Base-by-base conservation (phyloP, 371 early-diverging fungal genomes). In the Mortierella sp. region DNA sequence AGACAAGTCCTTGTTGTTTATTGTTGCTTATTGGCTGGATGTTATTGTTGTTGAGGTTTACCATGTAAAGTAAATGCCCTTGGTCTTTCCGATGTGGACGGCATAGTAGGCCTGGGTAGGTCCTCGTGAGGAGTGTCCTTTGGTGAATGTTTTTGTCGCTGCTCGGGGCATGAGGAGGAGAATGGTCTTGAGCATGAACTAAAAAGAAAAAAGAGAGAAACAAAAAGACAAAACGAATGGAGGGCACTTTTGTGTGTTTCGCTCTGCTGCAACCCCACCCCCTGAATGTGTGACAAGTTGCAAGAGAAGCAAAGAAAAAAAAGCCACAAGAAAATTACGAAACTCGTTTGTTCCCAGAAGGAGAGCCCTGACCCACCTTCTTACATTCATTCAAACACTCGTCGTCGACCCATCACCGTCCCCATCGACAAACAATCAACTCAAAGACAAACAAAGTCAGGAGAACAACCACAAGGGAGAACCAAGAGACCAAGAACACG, bases 41-140 rank as follows among this genome's bases (percentile, higher is more conserved):
- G 26, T 5, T 21, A 31, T 5, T 37, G 37, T 64, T 31, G 19
- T 61, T 34, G 19, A 53, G 3, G 4, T 26, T 72, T 88, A 72
- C 93, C 95, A 95, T 0, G 89, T 81, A 8, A 82, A 75, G 77
- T 91, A 95, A 8, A 95, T 81, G 26, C 95, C 95, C 24, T 88
- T 81, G 1, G 75, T 76, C 43, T 89, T 88, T 13, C 95, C 95
- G 6, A 74, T 73, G 4, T 89, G 89, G 0, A 95, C 95, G 28
- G 94, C 95, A 74, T 95, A 95, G 73, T 78, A 91, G 28, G 73
- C 83, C 51, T 78, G 67, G 0, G 78, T 54, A 10, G 86, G 81
- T 26, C 71, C 77, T 48, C 81, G 80, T 34, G 34, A 40, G 16
- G 34, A 16, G 24, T 64, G 40, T 64, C 64, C 64, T 8, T 64